These are phyloP conservation scores for Geotrichum cucujoidarum DNA, from an alignment of 1,139 yeast species.

Conservation along the genomic window DNA sequence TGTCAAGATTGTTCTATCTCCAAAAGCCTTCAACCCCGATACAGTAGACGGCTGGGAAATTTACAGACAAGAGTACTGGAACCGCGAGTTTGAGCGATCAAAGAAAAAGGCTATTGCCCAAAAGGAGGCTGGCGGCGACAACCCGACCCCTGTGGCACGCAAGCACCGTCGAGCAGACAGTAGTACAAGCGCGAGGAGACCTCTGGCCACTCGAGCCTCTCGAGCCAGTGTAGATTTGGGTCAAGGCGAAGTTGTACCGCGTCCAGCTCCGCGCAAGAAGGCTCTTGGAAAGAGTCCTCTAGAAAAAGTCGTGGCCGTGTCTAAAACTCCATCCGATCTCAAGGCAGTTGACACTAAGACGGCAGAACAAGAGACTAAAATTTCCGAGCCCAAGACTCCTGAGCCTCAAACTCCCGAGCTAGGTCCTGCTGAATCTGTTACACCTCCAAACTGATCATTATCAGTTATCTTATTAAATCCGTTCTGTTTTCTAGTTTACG, in stretches of 20 bases:
- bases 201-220: slow-evolving; percentile 1
- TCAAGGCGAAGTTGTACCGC: slow-evolving; percentile 9
- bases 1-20: slow-evolving; percentile 69
- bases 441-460: no score
- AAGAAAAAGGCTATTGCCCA: not conserved
- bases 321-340: not conserved
- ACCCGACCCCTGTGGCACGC: not conserved
- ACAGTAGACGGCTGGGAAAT: slow-evolving; percentile 93
- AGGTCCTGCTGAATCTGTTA: no score
- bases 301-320: not conserved
- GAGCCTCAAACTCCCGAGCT: no score
- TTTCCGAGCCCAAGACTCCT: no score
- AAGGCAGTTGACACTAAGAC: not conserved
- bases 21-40: slow-evolving; percentile 76
- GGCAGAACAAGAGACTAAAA: no score
- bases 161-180: slow-evolving; percentile 10
- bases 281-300: not conserved
- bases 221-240: slow-evolving; percentile 13
- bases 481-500: not conserved
- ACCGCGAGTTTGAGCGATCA: slow-evolving; percentile 69
- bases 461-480: no score
- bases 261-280: slow-evolving; percentile 6
- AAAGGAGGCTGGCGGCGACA: not conserved
- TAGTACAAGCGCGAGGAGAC: slow-evolving; percentile 1
- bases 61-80: slow-evolving; percentile 91